These are phyloP conservation scores for Drosera spatulata DNA, from an alignment of 179 eudicot genomes.

Conservation along the genomic window DNA sequence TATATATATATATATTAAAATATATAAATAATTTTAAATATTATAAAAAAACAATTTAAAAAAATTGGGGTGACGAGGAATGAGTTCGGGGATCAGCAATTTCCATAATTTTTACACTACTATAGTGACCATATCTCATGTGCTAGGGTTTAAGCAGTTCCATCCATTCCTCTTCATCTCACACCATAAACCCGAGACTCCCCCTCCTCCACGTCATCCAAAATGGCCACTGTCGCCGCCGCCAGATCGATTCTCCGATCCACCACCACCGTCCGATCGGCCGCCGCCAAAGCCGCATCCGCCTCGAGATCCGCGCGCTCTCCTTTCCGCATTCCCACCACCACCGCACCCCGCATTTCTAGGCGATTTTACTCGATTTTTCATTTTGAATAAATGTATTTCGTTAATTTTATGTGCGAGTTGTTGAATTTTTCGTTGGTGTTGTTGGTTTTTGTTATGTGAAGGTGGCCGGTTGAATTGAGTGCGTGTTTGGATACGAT, in stretches of 20 bases:
- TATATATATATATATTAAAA: too few relatives aligned
- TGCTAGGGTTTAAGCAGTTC: not conserved
- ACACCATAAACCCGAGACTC: not conserved
- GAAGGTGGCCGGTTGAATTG: slow-evolving; percentile 75
- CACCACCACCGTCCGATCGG: slow-evolving; percentile 30
- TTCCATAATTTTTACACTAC: too few relatives aligned
- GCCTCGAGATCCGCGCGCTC: slow-evolving; percentile 41
- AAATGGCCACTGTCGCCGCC: slow-evolving; percentile 47
- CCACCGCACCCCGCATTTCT: slow-evolving; percentile 40
- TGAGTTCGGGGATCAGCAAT: too few relatives aligned
- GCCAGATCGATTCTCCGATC: slow-evolving; percentile 71
- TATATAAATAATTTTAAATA: too few relatives aligned
- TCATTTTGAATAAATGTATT: not conserved
- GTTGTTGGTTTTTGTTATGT: not conserved
- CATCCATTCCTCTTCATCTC: not conserved
- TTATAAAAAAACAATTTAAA: too few relatives aligned
- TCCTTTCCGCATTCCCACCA: slow-evolving; percentile 37
- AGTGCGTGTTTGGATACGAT: slow-evolving; percentile 62
- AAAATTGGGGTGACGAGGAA: too few relatives aligned
- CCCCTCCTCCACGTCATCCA: not conserved
- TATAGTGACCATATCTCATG: too few relatives aligned
- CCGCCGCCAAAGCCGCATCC: slow-evolving; percentile 42
- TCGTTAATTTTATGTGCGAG: not conserved
- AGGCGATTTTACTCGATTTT: slow-evolving; percentile 15
- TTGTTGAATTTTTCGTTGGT: not conserved